phyloP scores from a whole-genome alignment of 2,329 filamentous ascomycete species.

The Xylariaceae sp. region DNA sequence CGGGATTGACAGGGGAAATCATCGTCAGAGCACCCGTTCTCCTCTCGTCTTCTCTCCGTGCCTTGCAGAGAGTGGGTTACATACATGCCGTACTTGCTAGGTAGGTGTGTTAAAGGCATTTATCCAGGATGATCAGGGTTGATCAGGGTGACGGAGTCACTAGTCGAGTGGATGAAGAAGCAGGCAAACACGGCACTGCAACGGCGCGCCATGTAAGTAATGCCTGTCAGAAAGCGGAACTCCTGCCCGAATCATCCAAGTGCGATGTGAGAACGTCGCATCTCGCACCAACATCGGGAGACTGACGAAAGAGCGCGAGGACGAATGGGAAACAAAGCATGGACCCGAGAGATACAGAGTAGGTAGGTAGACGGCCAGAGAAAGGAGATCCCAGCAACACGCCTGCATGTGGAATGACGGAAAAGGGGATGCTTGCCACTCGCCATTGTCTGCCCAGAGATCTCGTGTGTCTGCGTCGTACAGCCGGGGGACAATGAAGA shows the following conservation, averaged over 20 bases:
- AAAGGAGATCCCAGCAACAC: neutral
- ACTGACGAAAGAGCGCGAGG: neutral
- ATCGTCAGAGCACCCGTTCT: too few relatives aligned
- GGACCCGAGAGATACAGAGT: neutral
- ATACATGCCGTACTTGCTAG: too few relatives aligned
- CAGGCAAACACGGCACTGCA: conserved; percentile 1
- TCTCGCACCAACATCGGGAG: neutral
- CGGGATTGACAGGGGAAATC: too few relatives aligned
- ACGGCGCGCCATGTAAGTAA: neutral
- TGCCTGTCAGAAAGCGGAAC: neutral
- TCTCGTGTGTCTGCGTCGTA: too few relatives aligned
- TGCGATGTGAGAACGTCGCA: neutral
- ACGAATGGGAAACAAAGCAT: neutral
- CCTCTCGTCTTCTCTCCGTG: too few relatives aligned
- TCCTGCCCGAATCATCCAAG: conserved; percentile 9
- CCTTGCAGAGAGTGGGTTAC: too few relatives aligned
- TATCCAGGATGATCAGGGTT: too few relatives aligned
- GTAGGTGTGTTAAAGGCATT: too few relatives aligned
- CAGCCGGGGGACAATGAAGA: neutral
- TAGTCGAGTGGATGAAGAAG: neutral
- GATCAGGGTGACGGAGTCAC: too few relatives aligned
- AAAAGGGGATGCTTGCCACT: neutral
- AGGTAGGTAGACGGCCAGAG: neutral
- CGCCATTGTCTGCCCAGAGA: neutral
- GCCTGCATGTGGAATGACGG: neutral